A percentile compares a stretch with the other conserved stretches of the same genome.
Conservation (phyloP, 129 eudicot genomes). For the Heracleum sosnowskyi region DNA sequence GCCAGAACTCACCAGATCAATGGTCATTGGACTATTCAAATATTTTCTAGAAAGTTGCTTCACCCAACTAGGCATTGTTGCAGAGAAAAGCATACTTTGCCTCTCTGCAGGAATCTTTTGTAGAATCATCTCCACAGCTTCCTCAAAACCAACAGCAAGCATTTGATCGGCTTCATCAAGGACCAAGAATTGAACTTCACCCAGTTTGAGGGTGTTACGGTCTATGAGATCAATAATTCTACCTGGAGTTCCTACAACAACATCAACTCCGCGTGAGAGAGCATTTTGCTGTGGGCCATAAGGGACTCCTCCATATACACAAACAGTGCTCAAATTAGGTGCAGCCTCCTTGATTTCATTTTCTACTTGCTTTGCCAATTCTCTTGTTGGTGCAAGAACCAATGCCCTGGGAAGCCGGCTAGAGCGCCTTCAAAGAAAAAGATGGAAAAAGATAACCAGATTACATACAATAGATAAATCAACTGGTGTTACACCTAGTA, state of each 20-base stretch:
- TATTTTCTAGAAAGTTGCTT: constrained; percentile 79
- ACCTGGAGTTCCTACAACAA: constrained; percentile 99
- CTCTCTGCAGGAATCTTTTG: constrained; percentile 65
- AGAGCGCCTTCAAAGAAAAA: constrained; percentile 40
- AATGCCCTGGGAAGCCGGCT: constrained; percentile 77
- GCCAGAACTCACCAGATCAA: constrained; percentile 61
- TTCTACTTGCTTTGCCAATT: constrained; percentile 93
- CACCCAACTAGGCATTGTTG: constrained; percentile 97
- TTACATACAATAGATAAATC: background rate
- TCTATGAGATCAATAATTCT: constrained; percentile 87
- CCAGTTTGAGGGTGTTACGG: constrained; percentile 59
- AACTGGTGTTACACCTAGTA: background rate
- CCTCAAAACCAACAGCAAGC: constrained; percentile 99
- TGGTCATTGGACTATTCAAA: constrained; percentile 76
- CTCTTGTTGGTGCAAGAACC: constrained; percentile 95
- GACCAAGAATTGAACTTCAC: constrained; percentile 85
- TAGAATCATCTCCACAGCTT: constrained; percentile 76
- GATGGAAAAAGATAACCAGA: background rate
- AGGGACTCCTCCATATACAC: constrained; percentile 94
- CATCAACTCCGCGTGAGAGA: constrained; percentile 89
- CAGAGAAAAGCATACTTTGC: constrained; percentile 98
- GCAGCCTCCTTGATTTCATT: constrained; percentile 90
- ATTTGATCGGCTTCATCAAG: constrained; percentile 99
- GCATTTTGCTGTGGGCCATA: constrained; percentile 65
- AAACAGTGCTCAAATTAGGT: constrained; percentile 85